phyloP scores from a whole-genome alignment of 164 flowering plant species.

The Magnolia sinica region DNA sequence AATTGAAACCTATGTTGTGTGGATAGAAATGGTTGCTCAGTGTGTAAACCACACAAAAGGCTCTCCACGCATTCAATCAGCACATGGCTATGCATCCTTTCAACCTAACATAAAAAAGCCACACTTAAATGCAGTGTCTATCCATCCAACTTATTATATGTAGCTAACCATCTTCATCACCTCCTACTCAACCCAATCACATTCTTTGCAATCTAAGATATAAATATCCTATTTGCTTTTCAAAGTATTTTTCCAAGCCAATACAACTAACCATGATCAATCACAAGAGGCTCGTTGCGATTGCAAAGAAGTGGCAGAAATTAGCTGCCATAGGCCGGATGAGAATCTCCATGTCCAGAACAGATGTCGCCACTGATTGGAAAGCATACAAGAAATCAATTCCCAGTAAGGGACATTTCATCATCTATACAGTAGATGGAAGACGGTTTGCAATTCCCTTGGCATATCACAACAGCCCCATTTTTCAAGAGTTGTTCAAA shows the following conservation, averaged over 20 bases:
- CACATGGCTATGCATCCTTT: not conserved
- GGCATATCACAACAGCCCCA: constrained; percentile 13
- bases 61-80: not conserved
- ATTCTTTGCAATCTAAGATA: too few relatives aligned
- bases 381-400: not conserved
- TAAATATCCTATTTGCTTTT: too few relatives aligned
- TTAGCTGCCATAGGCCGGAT: not conserved
- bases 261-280: not conserved
- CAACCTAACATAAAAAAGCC: not conserved
- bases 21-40: too few relatives aligned
- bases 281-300: constrained; percentile 4
- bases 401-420: constrained; percentile 17
- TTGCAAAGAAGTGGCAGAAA: constrained; percentile 10
- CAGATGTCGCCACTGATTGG: too few relatives aligned
- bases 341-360: constrained; percentile 1
- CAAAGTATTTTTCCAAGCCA: not conserved
- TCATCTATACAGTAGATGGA: constrained; percentile 11
- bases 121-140: not conserved
- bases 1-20: too few relatives aligned
- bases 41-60: too few relatives aligned
- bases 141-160: not conserved
- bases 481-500: constrained; percentile 26
- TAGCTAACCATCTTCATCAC: not conserved
- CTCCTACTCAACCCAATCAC: not conserved
- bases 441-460: constrained; percentile 21